Evolutionary conservation across 1,284 basidiomycete genomes (phyloP).

Genomic region (Ustilago cynodontis): DNA sequence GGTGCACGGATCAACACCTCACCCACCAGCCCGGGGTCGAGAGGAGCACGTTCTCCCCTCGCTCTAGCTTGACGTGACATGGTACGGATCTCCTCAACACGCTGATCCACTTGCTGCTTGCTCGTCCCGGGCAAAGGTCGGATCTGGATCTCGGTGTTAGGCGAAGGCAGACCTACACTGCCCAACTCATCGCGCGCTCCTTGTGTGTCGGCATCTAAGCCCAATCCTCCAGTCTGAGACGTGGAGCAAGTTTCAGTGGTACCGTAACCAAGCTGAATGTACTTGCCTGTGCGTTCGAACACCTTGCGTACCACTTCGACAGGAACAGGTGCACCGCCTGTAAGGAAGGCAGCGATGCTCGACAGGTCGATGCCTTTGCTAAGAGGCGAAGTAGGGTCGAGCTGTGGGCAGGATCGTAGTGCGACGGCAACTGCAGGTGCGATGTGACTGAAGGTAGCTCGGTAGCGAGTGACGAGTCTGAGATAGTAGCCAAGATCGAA

Average conservation of each 20-base stretch:
- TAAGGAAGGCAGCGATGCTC: constrained; percentile 67
- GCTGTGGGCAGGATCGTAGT: constrained; percentile 68
- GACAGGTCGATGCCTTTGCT: constrained; percentile 65
- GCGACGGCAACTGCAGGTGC: constrained; percentile 71
- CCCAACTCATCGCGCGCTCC: constrained; percentile 48
- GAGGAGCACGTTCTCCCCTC: constrained; percentile 40
- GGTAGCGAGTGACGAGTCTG: constrained; percentile 63
- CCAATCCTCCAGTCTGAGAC: constrained; percentile 32
- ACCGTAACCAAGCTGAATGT: constrained; percentile 66
- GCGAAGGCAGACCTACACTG: constrained; percentile 34
- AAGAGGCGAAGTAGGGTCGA: constrained; percentile 27
- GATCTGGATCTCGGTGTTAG: constrained; percentile 46
- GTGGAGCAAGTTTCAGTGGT: constrained; percentile 56
- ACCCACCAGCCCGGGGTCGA: constrained; percentile 47
- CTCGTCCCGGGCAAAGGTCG: constrained; percentile 33
- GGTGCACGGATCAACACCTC: constrained; percentile 52
- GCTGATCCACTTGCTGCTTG: constrained; percentile 29
- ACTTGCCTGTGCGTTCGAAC: constrained; percentile 68
- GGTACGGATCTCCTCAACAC: constrained; percentile 32
- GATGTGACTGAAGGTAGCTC: constrained; percentile 70
- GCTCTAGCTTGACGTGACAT: constrained; percentile 33
- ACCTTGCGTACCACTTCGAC: constrained; percentile 68
- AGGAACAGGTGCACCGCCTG: constrained; percentile 70
- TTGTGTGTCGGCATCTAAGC: constrained; percentile 30
- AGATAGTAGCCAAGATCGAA: constrained; percentile 70